Base-by-base conservation (phyloP, 257 asterid species). In the Perilla frutescens region DNA sequence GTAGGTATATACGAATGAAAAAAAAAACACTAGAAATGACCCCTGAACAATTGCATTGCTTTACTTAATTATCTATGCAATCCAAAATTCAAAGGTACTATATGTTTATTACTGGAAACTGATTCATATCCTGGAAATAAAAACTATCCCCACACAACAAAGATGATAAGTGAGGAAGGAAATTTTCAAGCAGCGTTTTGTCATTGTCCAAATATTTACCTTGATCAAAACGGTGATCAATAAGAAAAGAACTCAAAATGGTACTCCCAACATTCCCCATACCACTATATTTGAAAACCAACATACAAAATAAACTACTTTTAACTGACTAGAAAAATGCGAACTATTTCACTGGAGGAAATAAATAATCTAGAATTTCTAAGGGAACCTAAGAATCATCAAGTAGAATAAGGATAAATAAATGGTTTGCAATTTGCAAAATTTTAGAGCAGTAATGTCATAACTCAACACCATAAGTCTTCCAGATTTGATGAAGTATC, bases 391-490 rank as follows among this genome's bases (percentile, higher is more conserved):
- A 68, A 49, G 43, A 37, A n/a, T 50, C 70, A 45, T 43, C 8
- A 34, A 34, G 3, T 1, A 60, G 39, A 71, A 36, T 20, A 37
- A n/a, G 29, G n/a, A 32, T 39, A 62, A 6, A 15, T 39, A 37
- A 49, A 54, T 14, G 44, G 29, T 14, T 44, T 6, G 58, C 51
- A 14, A 34, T 31, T 53, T 41, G 51, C 45, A 47, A 59, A 6
- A 10, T 8, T 59, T 40, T 71, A 29, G 29, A 71, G 67, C 68
- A 59, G 58, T 45, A 15, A 59, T 32, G 66, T 6, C 61, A 34
- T 65, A 20, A 53, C 53, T 15, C 44, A n/a, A 29, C 41, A 15
- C 29, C 47, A 73, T 54, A 20, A 31, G 48, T 54, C 31, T 31
- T 54, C 39, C 61, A 4, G 48, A 36, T 50, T 13, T 36, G 5